These are phyloP conservation scores for Effrenium voratum DNA, from an alignment of 73 alveolate genomes.

Conservation along the genomic window DNA sequence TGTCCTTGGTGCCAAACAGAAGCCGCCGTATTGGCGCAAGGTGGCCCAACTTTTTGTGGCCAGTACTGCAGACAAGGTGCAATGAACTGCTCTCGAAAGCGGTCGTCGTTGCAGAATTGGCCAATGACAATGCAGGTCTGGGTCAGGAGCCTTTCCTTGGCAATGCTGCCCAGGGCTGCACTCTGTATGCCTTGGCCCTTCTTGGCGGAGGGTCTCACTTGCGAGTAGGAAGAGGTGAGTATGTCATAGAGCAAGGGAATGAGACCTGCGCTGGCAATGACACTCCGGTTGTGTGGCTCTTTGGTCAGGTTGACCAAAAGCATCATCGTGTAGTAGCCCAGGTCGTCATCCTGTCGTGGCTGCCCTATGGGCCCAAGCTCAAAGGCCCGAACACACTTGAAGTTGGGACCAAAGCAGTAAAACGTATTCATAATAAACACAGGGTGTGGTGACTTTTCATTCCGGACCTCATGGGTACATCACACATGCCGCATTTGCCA, in stretches of 20 bases:
- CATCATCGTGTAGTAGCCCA: constrained; percentile 75
- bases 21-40: background rate
- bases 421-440: too few species aligned
- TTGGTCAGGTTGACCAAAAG: constrained; percentile 79
- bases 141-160: constrained; percentile 62
- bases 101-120: constrained; percentile 67
- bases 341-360: constrained; percentile 92
- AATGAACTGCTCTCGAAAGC: constrained; percentile 67
- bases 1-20: too few species aligned
- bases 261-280: constrained; percentile 71
- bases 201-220: constrained; percentile 60
- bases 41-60: background rate
- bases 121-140: constrained; percentile 50
- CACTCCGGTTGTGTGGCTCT: constrained; percentile 66
- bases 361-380: too few species aligned
- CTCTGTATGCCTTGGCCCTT: constrained; percentile 34
- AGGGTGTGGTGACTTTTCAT: too few species aligned
- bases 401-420: too few species aligned
- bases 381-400: background rate
- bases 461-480: background rate
- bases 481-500: too few species aligned
- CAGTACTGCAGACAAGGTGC: background rate
- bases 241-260: constrained; percentile 76
- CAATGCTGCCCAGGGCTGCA: constrained; percentile 78
- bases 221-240: constrained; percentile 76